These are phyloP conservation scores for Rhizopus delemar DNA, from an alignment of 371 early-diverging fungal genomes.

Conservation along the genomic window DNA sequence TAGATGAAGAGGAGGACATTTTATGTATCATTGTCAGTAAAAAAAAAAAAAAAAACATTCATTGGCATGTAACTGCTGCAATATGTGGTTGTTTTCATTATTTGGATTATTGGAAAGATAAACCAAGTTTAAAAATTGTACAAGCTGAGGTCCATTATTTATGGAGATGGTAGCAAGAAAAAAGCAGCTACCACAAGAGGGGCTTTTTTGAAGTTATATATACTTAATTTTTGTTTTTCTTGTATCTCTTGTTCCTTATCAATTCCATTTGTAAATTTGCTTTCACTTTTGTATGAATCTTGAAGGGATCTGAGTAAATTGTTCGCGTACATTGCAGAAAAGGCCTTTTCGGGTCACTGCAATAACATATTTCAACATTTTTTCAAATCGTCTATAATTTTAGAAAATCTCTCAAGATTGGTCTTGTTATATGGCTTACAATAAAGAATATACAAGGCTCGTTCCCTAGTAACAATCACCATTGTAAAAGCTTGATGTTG, in stretches of 20 bases:
- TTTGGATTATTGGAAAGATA: conserved; percentile 3
- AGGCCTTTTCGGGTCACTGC: not conserved
- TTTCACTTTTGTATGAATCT: conserved; percentile 9
- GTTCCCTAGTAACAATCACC: conserved; percentile 2
- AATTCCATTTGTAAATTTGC: conserved; percentile 5
- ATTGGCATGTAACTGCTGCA: too few species aligned
- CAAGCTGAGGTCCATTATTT: conserved; percentile 6
- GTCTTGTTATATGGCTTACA: not conserved
- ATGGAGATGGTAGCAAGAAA: conserved; percentile 1
- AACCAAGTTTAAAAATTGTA: conserved; percentile 10
- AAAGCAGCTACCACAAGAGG: not conserved
- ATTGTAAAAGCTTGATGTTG: not conserved
- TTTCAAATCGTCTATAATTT: conserved; percentile 7
- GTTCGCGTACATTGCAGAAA: not conserved
- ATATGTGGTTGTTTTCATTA: not conserved
- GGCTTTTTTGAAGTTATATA: conserved; percentile 1
- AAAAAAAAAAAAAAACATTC: too few species aligned
- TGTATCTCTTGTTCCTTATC: conserved; percentile 5
- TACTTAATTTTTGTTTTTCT: conserved; percentile 1
- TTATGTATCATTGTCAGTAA: too few species aligned
- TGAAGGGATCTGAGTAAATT: not conserved
- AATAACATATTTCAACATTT: conserved; percentile 8
- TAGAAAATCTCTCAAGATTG: conserved; percentile 5
- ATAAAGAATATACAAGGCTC: not conserved
- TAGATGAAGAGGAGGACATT: too few species aligned